phyloP scores from a whole-genome alignment of 2,329 filamentous ascomycete genomes.

The Colletotrichum gigasporum region DNA sequence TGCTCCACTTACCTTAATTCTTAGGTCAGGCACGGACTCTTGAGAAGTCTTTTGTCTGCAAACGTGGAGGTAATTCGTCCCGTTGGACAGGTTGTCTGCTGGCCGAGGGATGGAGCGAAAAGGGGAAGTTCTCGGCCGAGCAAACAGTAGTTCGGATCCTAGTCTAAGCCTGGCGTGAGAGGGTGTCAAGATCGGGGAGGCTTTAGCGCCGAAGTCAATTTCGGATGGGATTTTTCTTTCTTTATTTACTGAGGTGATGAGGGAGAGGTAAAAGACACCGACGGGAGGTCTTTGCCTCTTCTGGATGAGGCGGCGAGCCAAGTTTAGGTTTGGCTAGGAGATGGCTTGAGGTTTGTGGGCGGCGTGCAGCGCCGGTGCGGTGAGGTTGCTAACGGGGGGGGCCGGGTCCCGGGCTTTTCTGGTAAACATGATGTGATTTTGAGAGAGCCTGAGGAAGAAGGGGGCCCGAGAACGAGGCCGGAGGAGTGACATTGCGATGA shows the following conservation, averaged over 20 bases:
- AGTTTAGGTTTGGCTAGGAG: not conserved
- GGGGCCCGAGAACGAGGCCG: not conserved
- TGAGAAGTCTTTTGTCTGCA: no score
- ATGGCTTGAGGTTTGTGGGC: not conserved
- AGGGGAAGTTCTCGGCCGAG: conserved; percentile 11
- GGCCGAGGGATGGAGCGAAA: not conserved
- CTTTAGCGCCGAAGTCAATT: conserved; percentile 16
- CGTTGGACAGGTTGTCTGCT: no score
- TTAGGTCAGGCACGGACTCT: no score
- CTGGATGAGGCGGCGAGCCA: not conserved
- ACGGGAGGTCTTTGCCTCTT: not conserved
- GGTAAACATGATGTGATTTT: not conserved
- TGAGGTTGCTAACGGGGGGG: not conserved
- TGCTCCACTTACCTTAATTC: no score
- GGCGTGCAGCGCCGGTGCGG: not conserved
- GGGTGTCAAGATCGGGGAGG: not conserved
- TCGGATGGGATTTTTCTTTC: not conserved
- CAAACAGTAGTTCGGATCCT: conserved; percentile 4
- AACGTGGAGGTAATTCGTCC: no score
- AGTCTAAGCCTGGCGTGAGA: not conserved
- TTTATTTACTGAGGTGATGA: not conserved
- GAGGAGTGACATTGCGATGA: no score
- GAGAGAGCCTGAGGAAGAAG: not conserved
- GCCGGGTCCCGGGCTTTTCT: not conserved
- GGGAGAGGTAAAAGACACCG: not conserved